phyloP scores from a whole-genome alignment of 202 grass and related monocot genomes.

The Cymbopogon flexuosus region DNA sequence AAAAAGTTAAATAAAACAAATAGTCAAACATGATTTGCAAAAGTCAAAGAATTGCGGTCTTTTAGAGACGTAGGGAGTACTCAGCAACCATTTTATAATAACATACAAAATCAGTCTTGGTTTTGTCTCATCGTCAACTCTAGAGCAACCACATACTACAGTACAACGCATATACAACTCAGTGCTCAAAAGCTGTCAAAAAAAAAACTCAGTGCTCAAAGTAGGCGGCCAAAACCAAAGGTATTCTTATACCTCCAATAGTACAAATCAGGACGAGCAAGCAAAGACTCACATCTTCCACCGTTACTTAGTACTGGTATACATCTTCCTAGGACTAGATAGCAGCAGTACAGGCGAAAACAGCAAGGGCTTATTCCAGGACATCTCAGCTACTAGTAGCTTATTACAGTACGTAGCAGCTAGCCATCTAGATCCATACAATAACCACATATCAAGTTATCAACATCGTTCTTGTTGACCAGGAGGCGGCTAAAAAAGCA shows the following conservation, averaged over 20 bases:
- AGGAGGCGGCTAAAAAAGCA: neutral
- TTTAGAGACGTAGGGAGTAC: neutral
- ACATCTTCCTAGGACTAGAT: slow-evolving; percentile 45
- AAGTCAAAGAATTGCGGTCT: too few relatives aligned
- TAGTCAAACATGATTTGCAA: too few relatives aligned
- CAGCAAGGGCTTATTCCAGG: slow-evolving; percentile 33
- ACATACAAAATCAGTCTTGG: neutral
- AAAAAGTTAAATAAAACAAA: too few relatives aligned
- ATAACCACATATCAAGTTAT: slow-evolving; percentile 38
- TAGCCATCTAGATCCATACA: slow-evolving; percentile 41
- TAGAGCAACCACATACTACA: neutral
- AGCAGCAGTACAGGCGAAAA: slow-evolving; percentile 35
- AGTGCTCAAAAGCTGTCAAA: neutral
- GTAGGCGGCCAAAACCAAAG: slow-evolving; percentile 29
- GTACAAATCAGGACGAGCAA: slow-evolving; percentile 21
- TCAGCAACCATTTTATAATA: neutral
- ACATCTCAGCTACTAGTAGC: slow-evolving; percentile 38
- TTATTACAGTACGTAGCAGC: slow-evolving; percentile 47
- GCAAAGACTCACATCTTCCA: slow-evolving; percentile 8
- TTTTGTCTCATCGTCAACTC: neutral
- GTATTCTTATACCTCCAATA: slow-evolving; percentile 25
- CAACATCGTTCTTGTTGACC: slow-evolving; percentile 32
- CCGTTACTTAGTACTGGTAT: slow-evolving; percentile 25
- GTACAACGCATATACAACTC: neutral
- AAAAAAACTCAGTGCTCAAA: too few relatives aligned